Base-by-base conservation (phyloP, 805 yeast genomes). In the Candida orba region DNA sequence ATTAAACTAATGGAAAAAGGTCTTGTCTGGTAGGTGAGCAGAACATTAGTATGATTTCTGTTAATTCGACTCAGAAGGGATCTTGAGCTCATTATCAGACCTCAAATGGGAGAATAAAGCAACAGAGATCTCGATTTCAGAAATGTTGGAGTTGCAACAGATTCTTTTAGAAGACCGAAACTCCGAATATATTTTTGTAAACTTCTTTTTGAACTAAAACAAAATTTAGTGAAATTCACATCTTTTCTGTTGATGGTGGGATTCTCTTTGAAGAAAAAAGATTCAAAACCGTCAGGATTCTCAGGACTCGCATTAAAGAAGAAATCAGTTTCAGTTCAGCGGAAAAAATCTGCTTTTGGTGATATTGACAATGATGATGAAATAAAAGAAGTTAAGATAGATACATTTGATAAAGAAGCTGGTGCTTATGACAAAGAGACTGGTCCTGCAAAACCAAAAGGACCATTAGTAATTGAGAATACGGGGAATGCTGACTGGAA, bases 181-280 rank as follows among this genome's bases (percentile, higher is more conserved):
- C 15, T 30, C 32, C 17, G 32, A 30, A 10, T 13, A 27, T n/a
- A 10, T 27, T 12, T 27, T 27, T 9, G 12, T 27, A 12, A 27
- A 27, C 29, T 12, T 27, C 13, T 27, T n/a, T n/a, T n/a, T n/a
- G n/a, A n/a, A n/a, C n/a, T n/a, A n/a, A n/a, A n/a, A n/a, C n/a
- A n/a, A n/a, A n/a, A n/a, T n/a, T n/a, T 20, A 20, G 22, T 20
- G 22, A 20, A 4, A 20, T 20, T 20, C n/a, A 20, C 5, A 4
- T 20, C 5, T 4, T 20, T 20, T 20, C 5, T 4, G 22, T 20
- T 20, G 17, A 65, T 64, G 70, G 66, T 62, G 44, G 65, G 66
- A 25, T 68, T 69, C 52, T 64, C 72, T 0, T 43, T 68, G 39
- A 68, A 68, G 53, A 62, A 60, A 40, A 55, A 57, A 13, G 54